Evolutionary conservation across 257 asterid genomes (phyloP), one percentile per base, ranked within the genome.

Genomic region (Perilla frutescens): DNA sequence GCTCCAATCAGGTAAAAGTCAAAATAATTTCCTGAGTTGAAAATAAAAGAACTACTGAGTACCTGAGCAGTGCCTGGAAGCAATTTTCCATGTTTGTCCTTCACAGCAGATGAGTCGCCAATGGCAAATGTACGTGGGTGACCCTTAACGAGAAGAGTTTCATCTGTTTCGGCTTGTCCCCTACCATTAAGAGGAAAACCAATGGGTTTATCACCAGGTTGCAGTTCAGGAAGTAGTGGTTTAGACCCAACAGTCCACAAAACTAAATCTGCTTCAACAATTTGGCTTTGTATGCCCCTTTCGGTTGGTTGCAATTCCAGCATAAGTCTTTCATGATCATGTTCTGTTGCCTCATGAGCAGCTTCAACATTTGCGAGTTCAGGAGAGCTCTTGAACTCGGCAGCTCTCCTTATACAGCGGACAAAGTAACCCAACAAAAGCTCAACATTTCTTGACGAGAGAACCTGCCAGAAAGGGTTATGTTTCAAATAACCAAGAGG

Each of bases 41-140:
- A 78, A 76, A 49, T 26, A 55, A 54, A 65, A 57, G 60, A 66
- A 74, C 11, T 55, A 62, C 55, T 41, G 4, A 69, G 74, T 72
- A 91, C 98, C 97, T 94, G 99, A 61, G 99, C 99, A 61, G 97
- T 91, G 73, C 83, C 83, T 5, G 97, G 99, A 83, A 94, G 97
- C 88, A 94, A 73, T 70, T 87, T 91, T 48, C 96, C 99, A 1
- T 77, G 81, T 61, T 76, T 72, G 79, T 91, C 97, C 75, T 91
- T 87, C 47, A 87, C 83, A 63, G 97, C 88, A 74, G 99, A 88
- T 72, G 97, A 87, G 83, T 94, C 99, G 3, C 99, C 99, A 68
- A 94, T 79, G 2, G 97, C 99, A 87, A 94, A 94, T 77, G 88
- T 87, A 40, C 96, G 96, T 50, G 97, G 95, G 77, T 94, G 97